phyloP scores from a whole-genome alignment of 1,139 yeast genomes.

The Saccharomyces hybrid region DNA sequence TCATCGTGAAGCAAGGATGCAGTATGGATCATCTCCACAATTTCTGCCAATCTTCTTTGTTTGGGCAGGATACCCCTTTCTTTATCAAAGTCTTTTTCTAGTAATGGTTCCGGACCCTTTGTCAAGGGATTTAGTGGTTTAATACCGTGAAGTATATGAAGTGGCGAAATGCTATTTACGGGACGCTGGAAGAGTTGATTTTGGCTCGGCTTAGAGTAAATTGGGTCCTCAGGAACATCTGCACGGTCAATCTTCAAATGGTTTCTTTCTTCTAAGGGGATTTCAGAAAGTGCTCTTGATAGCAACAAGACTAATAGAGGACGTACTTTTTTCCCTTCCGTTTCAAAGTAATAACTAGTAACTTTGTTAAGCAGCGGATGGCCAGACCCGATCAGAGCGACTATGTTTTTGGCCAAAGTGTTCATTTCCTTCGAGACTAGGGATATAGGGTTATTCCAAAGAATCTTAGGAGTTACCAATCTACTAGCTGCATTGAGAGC shows the following conservation, averaged over 20 bases:
- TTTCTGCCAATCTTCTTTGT: constrained; percentile 90
- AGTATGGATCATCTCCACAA: constrained; percentile 96
- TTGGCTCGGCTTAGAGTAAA: constrained; percentile 31
- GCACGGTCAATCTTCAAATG: constrained; percentile 51
- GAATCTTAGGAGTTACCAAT: constrained; percentile 62
- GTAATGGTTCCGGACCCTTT: constrained; percentile 68
- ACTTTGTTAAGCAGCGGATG: constrained; percentile 89
- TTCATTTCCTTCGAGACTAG: constrained; percentile 95
- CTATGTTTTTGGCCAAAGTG: constrained; percentile 77
- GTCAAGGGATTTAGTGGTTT: constrained; percentile 85
- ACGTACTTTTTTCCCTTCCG: constrained; percentile 91
- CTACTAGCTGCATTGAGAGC: constrained; percentile 76
- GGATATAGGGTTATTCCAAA: constrained; percentile 71
- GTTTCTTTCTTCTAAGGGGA: constrained; percentile 63
- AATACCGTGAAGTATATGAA: constrained; percentile 77
- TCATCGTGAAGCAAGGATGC: constrained; percentile 96
- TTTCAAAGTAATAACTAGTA: constrained; percentile 86
- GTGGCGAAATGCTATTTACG: constrained; percentile 57
- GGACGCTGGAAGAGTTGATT: constrained; percentile 29
- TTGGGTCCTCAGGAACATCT: constrained; percentile 61
- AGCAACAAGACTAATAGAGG: constrained; percentile 80
- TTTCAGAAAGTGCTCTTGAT: constrained; percentile 71
- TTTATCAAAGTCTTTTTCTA: constrained; percentile 44
- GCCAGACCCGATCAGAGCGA: constrained; percentile 79
- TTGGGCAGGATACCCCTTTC: constrained; percentile 75